Conservation (phyloP, 768 basidiomycete species). For the Lactarius akahatsu region DNA sequence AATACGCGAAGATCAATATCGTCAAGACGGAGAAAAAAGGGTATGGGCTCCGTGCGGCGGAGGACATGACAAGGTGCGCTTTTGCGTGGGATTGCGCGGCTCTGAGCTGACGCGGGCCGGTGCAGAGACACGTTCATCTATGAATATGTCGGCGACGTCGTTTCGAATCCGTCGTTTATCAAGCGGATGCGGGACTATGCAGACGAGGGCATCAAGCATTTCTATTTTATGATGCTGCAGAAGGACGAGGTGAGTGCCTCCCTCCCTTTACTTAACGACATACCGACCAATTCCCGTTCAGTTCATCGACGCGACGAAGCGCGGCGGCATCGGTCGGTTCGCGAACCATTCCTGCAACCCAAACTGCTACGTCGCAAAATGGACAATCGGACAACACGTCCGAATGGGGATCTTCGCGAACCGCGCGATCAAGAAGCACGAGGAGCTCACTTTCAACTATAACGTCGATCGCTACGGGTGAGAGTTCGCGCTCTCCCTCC, state of each 20-base stretch:
- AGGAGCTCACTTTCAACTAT: constrained; percentile 98
- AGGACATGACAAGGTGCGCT: constrained; percentile 62
- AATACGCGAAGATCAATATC: constrained; percentile 86
- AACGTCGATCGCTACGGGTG: constrained; percentile 99
- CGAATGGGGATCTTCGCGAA: constrained; percentile 99
- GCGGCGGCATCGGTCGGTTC: constrained; percentile 94
- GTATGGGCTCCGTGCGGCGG: constrained; percentile 81
- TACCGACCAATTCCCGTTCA: too few species aligned
- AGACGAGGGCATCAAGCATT: constrained; percentile 90
- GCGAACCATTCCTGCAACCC: constrained; percentile 98
- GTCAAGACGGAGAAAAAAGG: constrained; percentile 96
- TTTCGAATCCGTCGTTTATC: constrained; percentile 81
- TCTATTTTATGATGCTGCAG: constrained; percentile 99
- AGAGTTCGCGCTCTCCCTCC: constrained; percentile 32
- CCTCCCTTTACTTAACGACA: too few species aligned
- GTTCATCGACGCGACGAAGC: constrained; percentile 98
- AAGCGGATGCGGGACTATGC: constrained; percentile 95
- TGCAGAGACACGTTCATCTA: constrained; percentile 89
- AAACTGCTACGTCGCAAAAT: constrained; percentile 97
- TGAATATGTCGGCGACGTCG: constrained; percentile 97
- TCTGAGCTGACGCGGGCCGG: background rate
- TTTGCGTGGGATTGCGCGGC: background rate
- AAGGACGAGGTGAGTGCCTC: constrained; percentile 88
- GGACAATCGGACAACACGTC: constrained; percentile 86
- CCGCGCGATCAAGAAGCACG: constrained; percentile 67